Percentiles rank a stretch among this genome's conserved stretches.
phyloP scores from a whole-genome alignment of 177 flowering plant genomes.

The Vitis hybrid region DNA sequence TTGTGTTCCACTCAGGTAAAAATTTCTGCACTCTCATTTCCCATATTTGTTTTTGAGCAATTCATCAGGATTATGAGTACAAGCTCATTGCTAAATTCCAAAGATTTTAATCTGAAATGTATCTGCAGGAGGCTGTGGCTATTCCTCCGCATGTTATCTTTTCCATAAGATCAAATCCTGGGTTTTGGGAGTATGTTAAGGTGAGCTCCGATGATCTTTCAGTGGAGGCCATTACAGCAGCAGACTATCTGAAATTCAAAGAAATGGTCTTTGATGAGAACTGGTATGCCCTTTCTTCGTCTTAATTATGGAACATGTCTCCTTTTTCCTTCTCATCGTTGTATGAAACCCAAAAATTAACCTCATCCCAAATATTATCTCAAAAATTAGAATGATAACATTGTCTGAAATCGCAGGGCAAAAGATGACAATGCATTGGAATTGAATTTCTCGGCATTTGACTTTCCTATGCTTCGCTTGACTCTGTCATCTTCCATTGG shows the following conservation, averaged over 20 bases:
- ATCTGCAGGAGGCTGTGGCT: slow-evolving; percentile 42
- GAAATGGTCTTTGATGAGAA: slow-evolving; percentile 33
- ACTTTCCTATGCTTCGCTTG: slow-evolving; percentile 38
- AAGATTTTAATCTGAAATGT: too few relatives aligned
- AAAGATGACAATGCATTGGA: slow-evolving; percentile 54
- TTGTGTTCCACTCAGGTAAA: slow-evolving; percentile 30
- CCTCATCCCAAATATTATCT: background rate
- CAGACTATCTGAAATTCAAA: slow-evolving; percentile 41
- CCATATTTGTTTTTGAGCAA: too few relatives aligned
- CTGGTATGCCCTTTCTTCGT: slow-evolving; percentile 10
- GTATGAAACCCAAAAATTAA: background rate
- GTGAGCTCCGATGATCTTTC: slow-evolving; percentile 34
- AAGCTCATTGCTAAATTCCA: too few relatives aligned
- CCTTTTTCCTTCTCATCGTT: background rate
- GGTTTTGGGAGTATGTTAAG: slow-evolving; percentile 43
- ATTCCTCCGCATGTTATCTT: slow-evolving; percentile 42
- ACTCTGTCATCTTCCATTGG: slow-evolving; percentile 59
- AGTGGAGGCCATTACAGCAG: slow-evolving; percentile 22
- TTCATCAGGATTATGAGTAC: too few relatives aligned
- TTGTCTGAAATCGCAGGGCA: slow-evolving; percentile 31
- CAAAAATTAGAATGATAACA: background rate
- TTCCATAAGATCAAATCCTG: slow-evolving; percentile 47
- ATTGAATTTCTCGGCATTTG: slow-evolving; percentile 57
- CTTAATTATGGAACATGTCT: background rate
- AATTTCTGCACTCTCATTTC: too few relatives aligned